These are phyloP conservation scores for Talaromyces sp. DNA, from an alignment of 2,329 filamentous ascomycete species.

Conservation along the genomic window DNA sequence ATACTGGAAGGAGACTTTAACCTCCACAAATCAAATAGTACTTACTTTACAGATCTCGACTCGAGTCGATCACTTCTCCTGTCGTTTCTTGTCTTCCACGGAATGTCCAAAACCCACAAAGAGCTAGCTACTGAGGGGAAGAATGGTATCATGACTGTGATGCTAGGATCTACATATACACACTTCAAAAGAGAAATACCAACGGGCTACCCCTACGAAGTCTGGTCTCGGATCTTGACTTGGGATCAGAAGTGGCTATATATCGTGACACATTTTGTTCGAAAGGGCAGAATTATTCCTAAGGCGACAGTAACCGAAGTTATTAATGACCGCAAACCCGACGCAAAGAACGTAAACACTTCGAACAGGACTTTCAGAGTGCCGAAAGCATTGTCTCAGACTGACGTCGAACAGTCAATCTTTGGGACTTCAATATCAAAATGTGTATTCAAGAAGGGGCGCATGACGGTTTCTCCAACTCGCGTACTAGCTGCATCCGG, in stretches of 20 bases:
- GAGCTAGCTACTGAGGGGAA: conserved; percentile 12
- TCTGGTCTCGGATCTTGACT: conserved; percentile 26
- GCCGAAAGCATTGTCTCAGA: neutral
- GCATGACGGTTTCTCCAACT: conserved; percentile 25
- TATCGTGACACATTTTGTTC: conserved; percentile 29
- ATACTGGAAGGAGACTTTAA: conserved; percentile 21
- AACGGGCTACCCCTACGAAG: conserved; percentile 24
- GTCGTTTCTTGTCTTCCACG: conserved; percentile 24
- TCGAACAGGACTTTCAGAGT: neutral
- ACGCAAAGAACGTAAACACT: neutral
- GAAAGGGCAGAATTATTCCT: conserved; percentile 10
- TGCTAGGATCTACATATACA: conserved; percentile 22
- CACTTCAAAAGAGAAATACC: conserved; percentile 25
- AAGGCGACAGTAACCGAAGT: conserved; percentile 7
- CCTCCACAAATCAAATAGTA: conserved; percentile 47
- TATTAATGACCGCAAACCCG: neutral
- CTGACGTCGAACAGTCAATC: conserved; percentile 2
- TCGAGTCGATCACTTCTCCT: conserved; percentile 49
- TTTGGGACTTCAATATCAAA: conserved; percentile 18
- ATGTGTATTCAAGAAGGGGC: conserved; percentile 21
- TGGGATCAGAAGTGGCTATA: conserved; percentile 34
- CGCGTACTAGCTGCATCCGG: conserved; percentile 10
- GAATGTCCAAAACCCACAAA: conserved; percentile 11
- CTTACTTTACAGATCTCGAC: conserved; percentile 57
- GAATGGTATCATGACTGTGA: conserved; percentile 17